phyloP scores from a whole-genome alignment of 2,329 filamentous ascomycete species.

The Colletotrichum caudatum region DNA sequence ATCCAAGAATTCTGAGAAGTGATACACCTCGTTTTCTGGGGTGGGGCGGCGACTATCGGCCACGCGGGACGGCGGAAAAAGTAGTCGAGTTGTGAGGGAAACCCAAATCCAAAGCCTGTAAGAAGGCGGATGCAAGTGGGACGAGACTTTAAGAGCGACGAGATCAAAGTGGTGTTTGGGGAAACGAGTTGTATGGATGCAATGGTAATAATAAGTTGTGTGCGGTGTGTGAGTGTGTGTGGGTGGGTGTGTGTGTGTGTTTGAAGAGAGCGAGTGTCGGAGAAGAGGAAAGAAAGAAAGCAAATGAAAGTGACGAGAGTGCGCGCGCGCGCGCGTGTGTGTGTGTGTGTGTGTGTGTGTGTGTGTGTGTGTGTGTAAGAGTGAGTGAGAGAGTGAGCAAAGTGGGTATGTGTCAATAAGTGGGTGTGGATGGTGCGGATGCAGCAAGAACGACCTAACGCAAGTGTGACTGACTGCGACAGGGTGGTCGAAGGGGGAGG shows the following conservation, averaged over 20 bases:
- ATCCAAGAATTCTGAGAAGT: background rate
- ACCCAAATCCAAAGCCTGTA: background rate
- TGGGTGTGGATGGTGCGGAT: constrained; percentile 33
- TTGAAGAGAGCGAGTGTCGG: background rate
- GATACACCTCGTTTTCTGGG: background rate
- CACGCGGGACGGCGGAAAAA: constrained; percentile 14
- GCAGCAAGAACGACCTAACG: constrained; percentile 16
- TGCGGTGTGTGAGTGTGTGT: constrained; percentile 7
- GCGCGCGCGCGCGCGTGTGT: background rate
- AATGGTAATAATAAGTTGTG: constrained; percentile 29
- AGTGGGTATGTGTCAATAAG: constrained; percentile 36
- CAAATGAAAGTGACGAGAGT: constrained; percentile 13
- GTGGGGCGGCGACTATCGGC: constrained; percentile 12
- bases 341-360: background rate
- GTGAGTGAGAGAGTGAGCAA: constrained; percentile 5
- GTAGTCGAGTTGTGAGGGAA: background rate
- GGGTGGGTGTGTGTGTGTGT: too few relatives aligned
- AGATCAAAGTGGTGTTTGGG: constrained; percentile 5
- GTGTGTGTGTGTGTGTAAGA: background rate
- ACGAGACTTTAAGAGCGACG: background rate
- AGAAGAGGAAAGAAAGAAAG: constrained; percentile 10
- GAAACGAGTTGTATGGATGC: constrained; percentile 30
- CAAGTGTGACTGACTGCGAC: constrained; percentile 24
- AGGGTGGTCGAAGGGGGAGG: background rate
- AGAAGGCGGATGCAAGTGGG: constrained; percentile 8